Base-by-base conservation (phyloP, 2,329 filamentous ascomycete species). In the Verticillium nonalfalfae region DNA sequence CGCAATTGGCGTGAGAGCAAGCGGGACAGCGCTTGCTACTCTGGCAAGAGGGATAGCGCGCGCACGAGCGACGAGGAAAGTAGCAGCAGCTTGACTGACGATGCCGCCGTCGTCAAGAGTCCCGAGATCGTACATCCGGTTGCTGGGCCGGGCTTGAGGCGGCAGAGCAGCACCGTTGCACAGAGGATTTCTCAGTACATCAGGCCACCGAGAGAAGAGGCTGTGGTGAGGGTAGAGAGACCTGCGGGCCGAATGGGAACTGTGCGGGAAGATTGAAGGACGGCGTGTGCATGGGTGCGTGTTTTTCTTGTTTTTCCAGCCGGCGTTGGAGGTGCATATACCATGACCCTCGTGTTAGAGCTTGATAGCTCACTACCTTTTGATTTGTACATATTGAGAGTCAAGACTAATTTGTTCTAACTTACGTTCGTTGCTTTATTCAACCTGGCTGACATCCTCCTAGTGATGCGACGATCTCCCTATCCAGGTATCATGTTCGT, bases 141-240 rank as follows among this genome's bases (percentile, higher is more conserved):
- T n/a, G 57, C 62, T 59, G 21, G 63, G 62, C 13, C 60, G 58
- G 34, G 59, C 59, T 35, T 61, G 60, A 14, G 64, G 50, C 65
- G 65, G 39, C 68, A 72, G 63, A 61, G 61, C 9, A 72, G 70
- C 60, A 26, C 4, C 26, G 63, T 72, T n/a, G 80, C 75, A 61
- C 79, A 84, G 67, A 65, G 62, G 35, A 81, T 88, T 56, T 79
- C 80, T 9, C 81, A 86, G 45, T 73, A 73, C n/a, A 70, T 72
- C 39, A 66, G 66, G 33, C 70, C 70, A 54, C 55, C 67, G 34
- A 60, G 65, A 26, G 61, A 63, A 11, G 50, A 50, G 18, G 45
- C n/a, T 4, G 2, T 50, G 45, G 6, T 10, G 45, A 50, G 45
- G 45, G 11, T 11, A 4, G 45, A 50, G 45, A 21, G 18, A 18